Percentiles rank a stretch among this genome's conserved stretches.
phyloP scores from a whole-genome alignment of 78 protist genomes.

The Monocercomonoides exilis region DNA sequence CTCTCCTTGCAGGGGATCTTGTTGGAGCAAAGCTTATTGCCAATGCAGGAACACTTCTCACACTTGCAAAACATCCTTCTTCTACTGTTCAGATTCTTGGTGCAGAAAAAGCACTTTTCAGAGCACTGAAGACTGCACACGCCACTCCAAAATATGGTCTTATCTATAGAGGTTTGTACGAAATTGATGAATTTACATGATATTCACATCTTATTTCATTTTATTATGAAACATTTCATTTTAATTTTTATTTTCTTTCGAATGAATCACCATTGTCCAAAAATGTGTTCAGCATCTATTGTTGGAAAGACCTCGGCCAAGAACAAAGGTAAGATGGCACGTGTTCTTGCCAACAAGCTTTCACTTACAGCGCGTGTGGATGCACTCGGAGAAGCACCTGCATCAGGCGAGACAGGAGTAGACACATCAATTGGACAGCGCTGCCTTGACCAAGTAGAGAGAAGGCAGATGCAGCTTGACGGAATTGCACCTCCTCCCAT shows the following conservation, averaged over 20 bases:
- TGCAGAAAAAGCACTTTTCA: conserved; percentile 43
- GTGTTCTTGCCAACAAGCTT: conserved; percentile 89
- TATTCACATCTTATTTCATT: neutral
- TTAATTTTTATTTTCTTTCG: neutral
- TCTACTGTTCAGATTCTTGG: conserved; percentile 43
- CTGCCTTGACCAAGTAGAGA: neutral
- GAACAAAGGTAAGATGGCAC: conserved; percentile 91
- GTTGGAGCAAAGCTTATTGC: conserved; percentile 90
- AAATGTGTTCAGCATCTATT: conserved; percentile 91
- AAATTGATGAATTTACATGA: neutral
- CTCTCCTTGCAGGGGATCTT: conserved; percentile 85
- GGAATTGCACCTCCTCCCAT: neutral
- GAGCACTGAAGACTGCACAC: conserved; percentile 27
- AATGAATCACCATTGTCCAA: conserved; percentile 27
- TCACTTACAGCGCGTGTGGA: conserved; percentile 88
- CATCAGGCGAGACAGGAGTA: neutral
- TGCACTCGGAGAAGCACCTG: conserved; percentile 73
- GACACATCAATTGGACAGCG: neutral
- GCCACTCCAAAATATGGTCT: conserved; percentile 43
- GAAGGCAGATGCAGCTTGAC: neutral
- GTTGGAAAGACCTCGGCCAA: conserved; percentile 85
- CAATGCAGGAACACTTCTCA: conserved; percentile 52
- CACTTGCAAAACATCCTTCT: conserved; percentile 34
- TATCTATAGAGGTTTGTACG: conserved; percentile 57
- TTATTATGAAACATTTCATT: neutral